Evolutionary conservation across 2,329 filamentous ascomycete species (phyloP), one percentile per base, ranked within the genome.

Genomic region (Nothophaeocryptopus gaeumannii): DNA sequence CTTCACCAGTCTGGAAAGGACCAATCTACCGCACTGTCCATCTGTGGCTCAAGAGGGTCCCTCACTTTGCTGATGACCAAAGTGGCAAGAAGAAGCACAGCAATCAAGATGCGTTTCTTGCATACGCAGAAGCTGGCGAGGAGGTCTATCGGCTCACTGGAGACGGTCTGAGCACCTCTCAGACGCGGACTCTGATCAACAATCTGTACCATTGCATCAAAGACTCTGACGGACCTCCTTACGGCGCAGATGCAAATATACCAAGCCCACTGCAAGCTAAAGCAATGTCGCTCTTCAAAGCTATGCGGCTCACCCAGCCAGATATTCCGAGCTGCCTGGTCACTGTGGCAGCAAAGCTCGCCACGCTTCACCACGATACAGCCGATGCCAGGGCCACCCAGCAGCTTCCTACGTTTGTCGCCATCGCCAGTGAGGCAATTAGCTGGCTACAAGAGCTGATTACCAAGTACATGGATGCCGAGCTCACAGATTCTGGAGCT

Each of bases 391-490:
- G 30, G 54, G 1, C 50, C 58, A 9, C 52, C 54, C 13, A 67
- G 62, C 47, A 64, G 43, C 82, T 82, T 49, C 86, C 89, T 5
- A 95, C 89, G 0, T 97, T 90, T 64, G 83, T 99, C 47, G 92
- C 93, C 31, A 81, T 97, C 64, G 89, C 91, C 1, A 95, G 93
- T 67, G 81, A 82, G 14, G 83, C 86, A 51, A 93, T 96, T 78
- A 73, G 78, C 2, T 79, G 89, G 39, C 69, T 95, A 2, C 77
- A 86, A 55, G 72, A 71, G 0, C 70, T 89, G 2, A 73, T 86
- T 3, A 69, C 82, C 3, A 70, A 74, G 12, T 83, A 88, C 55
- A 78, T 82, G 0, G 82, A 87, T 16, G 63, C 73, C n/a, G 82
- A 86, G 32, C 81, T 95, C 0, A 90, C 91, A 62, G 74, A 72